phyloP scores from a whole-genome alignment of 202 grass and related monocot species.

The Eragrostis tef region DNA sequence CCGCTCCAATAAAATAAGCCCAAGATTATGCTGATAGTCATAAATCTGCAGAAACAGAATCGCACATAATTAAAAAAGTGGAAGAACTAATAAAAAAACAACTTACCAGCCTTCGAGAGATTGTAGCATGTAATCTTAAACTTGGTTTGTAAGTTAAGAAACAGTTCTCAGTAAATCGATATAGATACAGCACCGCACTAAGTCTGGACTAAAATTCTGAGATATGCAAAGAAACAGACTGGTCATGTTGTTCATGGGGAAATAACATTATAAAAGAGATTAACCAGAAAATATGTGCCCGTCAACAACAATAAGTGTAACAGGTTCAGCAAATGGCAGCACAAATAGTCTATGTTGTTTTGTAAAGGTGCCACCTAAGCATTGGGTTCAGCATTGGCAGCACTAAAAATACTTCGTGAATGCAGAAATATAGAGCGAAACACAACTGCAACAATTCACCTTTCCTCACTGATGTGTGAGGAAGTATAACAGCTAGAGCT shows the following conservation, averaged over 20 bases:
- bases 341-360: neutral
- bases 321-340: constrained; percentile 19
- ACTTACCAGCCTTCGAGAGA: neutral
- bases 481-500: neutral
- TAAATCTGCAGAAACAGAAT: constrained; percentile 57
- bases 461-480: neutral
- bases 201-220: neutral
- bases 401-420: neutral
- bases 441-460: neutral
- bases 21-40: constrained; percentile 85
- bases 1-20: constrained; percentile 78
- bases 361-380: neutral
- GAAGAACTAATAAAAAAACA: neutral
- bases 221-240: neutral
- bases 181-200: neutral
- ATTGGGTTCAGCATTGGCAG: neutral
- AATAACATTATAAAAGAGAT: neutral
- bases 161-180: neutral
- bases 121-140: neutral
- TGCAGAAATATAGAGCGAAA: neutral
- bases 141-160: neutral
- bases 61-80: neutral
- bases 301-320: neutral
- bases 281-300: neutral
- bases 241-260: neutral